Evolutionary conservation across 2,329 filamentous ascomycete species (phyloP), one percentile per base, ranked within the genome.

Genomic region (Dryadomyces quercivorus): DNA sequence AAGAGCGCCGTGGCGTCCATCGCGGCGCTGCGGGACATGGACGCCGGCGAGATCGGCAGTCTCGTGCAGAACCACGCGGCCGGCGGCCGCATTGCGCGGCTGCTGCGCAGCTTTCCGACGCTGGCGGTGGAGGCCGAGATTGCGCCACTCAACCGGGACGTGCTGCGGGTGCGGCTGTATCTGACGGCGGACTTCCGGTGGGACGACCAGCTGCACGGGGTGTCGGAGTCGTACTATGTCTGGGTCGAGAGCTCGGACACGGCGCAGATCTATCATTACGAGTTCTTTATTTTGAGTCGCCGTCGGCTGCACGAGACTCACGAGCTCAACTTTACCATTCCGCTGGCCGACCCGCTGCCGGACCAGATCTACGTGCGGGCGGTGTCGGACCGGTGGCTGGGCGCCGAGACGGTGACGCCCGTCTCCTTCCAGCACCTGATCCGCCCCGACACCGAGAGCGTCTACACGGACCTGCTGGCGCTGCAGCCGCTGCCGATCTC

Each of bases 231-330:
- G 4, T 98, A 94, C 71, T 98, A 94, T 80, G 86, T 98, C 56
- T 98, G 93, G 94, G 92, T 98, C 3, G 93, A 98, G 68, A 95
- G 97, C 66, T 96, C 92, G 0, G 93, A 97, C 63, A 96, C 91
- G 0, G 91, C 89, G 0, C 91, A 97, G 68, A 97, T 98, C 44
- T 97, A 95, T 63, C 93, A 98, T 63, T 88, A 97, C 60, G 93
- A 98, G 66, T 96, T 86, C 69, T 97, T 98, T 70, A 93, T 98
- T 55, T 76, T 98, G 6, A 94, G 83, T 58, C 79, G 90, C 59
- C 88, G 82, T 68, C 96, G 95, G 74, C 76, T 98, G 2, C 82
- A 95, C 61, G 91, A 97, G 65, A 88, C 93, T n/a, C 93, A 98
- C 62, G 93, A 98, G 69, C 80, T 98, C 50, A 95, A 93, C 69